Percentiles rank a stretch among this genome's conserved stretches.
Conservation (phyloP, 306 rosid species). For the Castanospermum australe region DNA sequence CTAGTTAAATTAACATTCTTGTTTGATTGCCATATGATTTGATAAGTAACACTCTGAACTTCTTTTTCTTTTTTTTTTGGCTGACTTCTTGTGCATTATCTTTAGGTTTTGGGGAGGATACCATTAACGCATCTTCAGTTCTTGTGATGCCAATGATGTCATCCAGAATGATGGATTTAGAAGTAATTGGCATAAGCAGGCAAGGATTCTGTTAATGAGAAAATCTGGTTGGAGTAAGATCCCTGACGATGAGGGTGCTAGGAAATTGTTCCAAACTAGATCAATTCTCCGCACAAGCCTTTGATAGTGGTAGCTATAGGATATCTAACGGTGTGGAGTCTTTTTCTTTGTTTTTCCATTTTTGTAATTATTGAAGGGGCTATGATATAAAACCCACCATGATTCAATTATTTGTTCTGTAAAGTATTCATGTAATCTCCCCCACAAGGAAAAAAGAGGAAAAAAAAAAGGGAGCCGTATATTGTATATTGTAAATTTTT, state of each 20-base stretch:
- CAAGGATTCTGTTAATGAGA: constrained; percentile 54
- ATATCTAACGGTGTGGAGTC: background rate
- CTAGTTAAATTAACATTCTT: constrained; percentile 2
- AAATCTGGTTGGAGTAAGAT: constrained; percentile 63
- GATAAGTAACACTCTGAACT: background rate
- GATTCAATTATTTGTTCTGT: constrained; percentile 33
- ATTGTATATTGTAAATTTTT: constrained; percentile 45
- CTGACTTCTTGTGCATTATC: constrained; percentile 72
- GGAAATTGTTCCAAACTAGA: constrained; percentile 24
- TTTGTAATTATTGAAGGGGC: constrained; percentile 27
- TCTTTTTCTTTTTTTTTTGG: constrained; percentile 37
- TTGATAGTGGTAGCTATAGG: constrained; percentile 23
- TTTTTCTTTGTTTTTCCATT: background rate
- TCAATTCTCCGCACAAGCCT: constrained; percentile 40
- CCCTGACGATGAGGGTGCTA: constrained; percentile 49
- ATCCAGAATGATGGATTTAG: constrained; percentile 90
- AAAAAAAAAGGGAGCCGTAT: constrained; percentile 2
- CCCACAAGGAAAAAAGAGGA: background rate
- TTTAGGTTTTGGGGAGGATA: constrained; percentile 89
- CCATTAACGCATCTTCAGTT: constrained; percentile 84
- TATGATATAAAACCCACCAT: constrained; percentile 15
- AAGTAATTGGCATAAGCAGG: constrained; percentile 70
- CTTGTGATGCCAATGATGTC: constrained; percentile 99
- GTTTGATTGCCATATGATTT: background rate
- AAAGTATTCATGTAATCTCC: constrained; percentile 33